Evolutionary conservation across 129 eudicot species (phyloP), one percentile per base, ranked within the genome.

Genomic region (Escallonia herrerae): DNA sequence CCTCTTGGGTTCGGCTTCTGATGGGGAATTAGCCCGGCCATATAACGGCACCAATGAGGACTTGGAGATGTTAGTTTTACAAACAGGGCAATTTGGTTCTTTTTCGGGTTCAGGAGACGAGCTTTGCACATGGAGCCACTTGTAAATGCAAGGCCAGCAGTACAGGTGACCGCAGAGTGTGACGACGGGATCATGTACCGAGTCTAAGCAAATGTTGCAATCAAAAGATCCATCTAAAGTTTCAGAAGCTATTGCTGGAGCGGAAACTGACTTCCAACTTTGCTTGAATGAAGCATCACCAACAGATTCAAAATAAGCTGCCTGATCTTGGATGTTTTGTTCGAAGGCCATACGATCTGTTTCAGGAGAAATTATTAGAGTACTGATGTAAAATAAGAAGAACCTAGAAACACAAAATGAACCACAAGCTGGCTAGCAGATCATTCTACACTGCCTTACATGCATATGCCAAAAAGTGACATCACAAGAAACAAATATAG

Each of bases 151-250:
- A 40, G 95, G 94, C 95, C 97, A 91, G 51, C 95, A 91, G 66
- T 91, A 91, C 37, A 91, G 80, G 65, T 91, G 97, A 60, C 97
- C 97, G n/a, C 97, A 91, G 33, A 91, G 81, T 63, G 95, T 87
- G 62, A 91, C 95, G 41, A 91, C 86, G 7, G 97, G 97, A 52
- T 91, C 97, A 54, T 80, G 77, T 45, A 87, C 91, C 0, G 95
- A 76, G 61, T 87, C 97, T 68, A 91, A 67, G 73, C 97, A 91
- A 43, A 91, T 91, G 70, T 83, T 87, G 86, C 97, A 91, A 43
- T 91, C 90, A 50, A 90, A 91, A 67, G 78, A 84, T 64, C 79
- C 94, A 5, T 58, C 66, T 8, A 67, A 7, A 49, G 68, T 82
- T 75, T 84, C 87, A 14, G 86, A 67, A 15, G 51, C 73, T 45